Evolutionary conservation across 2,329 filamentous ascomycete genomes (phyloP), one percentile per base, ranked within the genome.

Genomic region (Beauveria pseudobassiana): DNA sequence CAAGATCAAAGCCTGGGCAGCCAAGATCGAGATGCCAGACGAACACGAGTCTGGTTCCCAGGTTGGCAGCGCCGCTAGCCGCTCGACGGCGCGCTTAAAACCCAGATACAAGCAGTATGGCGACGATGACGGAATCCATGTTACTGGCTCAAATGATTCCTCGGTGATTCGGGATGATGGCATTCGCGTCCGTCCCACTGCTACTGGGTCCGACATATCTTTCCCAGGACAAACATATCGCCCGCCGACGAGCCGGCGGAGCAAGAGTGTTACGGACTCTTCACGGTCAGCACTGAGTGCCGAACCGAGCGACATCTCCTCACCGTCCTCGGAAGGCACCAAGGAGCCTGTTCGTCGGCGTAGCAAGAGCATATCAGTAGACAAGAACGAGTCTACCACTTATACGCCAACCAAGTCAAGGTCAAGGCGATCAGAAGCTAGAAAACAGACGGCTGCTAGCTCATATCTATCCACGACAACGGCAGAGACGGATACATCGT

Each of bases 1-100:
- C 66, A 87, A 87, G 70, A 82, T 88, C 64, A 80, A 82, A 65
- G 81, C 85, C 53, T 88, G 85, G 86, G 84, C 83, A 0, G 76
- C 74, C 56, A 78, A 78, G 65, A 80, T 86, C 8, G 82, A 86
- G 64, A 67, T 78, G 1, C 77, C 80, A 1, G 77, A 80, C 20
- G 53, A 70, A 70, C 22, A 64, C 64, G 46, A 69, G 63, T 24
- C 68, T 69, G 26, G 67, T 68, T 20, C 66, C 64, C 24, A 73
- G 69, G 60, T 68, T 72, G 57, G 66, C 67, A 60, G 74, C 73
- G 5, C 66, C 67, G 22, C 71, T 65, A 38, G 64, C 63, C 18
- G 62, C 61, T 8, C 60, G 12, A 57, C 54, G 59, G 16, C 14
- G 28, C 61, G 61, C 34, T 57, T 50, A 28, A 63, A 54, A 26